Evolutionary conservation across 768 basidiomycete genomes (phyloP), one percentile per base, ranked within the genome.

Genomic region (Dacryopinax primogenitus): DNA sequence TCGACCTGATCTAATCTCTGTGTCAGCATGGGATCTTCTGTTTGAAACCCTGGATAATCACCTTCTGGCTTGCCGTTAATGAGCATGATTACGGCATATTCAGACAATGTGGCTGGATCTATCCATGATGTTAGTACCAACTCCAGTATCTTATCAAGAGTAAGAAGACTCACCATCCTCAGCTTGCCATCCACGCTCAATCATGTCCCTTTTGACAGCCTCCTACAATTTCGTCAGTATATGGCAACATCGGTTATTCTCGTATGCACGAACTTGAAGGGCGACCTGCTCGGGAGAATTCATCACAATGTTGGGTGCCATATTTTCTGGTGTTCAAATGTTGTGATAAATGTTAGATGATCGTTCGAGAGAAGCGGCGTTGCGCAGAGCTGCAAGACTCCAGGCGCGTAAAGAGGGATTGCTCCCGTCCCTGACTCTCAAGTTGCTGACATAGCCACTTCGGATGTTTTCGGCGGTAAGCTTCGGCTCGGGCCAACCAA

Each of bases 61-160:
- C 68, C 68, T 39, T 68, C 58, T 7, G 66, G 86, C 79, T 93
- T 94, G 75, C 89, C 88, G 73, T 94, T 94, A 69, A 92, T 92
- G 58, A 94, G 83, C 92, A 94, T 92, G 66, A 94, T 94, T 21
- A 89, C 91, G 65, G 93, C 91, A 71, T 92, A 94, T 75, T 94
- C 92, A 1, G 91, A 90, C 90, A 93, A 30, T 30, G 51, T 58
- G 23, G 51, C 26, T 30, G 51, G 26, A 30, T 58, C 51, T 58
- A 21, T 32, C 9, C n/a, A 28, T 28, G 6, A 4, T 13, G 11
- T 58, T 15, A 58, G 51, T 30, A 58, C 11, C 51, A 3, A 13
- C 11, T 30, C 26, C 51, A 15, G 51, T 2, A 26, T 11, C 23
- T 11, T 4, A 30, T 11, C 15, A 7, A 47, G 45, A 58, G 32